Evolutionary conservation across 2,329 filamentous ascomycete genomes (phyloP).

Genomic region (Colletotrichum cereale): DNA sequence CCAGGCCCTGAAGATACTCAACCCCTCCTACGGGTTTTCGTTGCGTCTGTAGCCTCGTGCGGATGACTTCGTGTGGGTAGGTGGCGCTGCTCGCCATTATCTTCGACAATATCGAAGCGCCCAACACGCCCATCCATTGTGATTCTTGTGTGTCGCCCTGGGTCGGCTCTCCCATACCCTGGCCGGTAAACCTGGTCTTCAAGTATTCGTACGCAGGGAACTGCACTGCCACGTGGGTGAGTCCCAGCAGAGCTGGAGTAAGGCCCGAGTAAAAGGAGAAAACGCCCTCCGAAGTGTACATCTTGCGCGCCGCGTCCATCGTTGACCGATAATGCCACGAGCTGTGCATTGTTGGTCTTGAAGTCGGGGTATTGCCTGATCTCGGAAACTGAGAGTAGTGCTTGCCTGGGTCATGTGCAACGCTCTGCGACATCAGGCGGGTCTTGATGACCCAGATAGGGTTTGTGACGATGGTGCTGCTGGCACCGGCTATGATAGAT

Average conservation of each 20-base stretch:
- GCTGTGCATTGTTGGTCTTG: slow-evolving; percentile 68
- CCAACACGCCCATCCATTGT: slow-evolving; percentile 86
- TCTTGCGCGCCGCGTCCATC: slow-evolving; percentile 91
- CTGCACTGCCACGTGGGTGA: slow-evolving; percentile 96
- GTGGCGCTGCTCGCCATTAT: slow-evolving; percentile 94
- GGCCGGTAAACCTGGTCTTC: slow-evolving; percentile 90
- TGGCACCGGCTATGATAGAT: slow-evolving; percentile 89
- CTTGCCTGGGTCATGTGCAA: slow-evolving; percentile 60
- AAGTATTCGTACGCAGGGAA: slow-evolving; percentile 96
- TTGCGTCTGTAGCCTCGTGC: slow-evolving; percentile 94
- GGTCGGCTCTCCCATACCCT: slow-evolving; percentile 81
- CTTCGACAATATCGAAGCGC: slow-evolving; percentile 93
- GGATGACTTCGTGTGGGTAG: slow-evolving; percentile 96
- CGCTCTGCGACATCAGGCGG: slow-evolving; percentile 93
- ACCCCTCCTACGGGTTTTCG: slow-evolving; percentile 74
- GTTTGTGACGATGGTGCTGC: slow-evolving; percentile 94
- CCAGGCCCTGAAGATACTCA: slow-evolving; percentile 64
- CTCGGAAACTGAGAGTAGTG: slow-evolving; percentile 61
- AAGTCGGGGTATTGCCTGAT: slow-evolving; percentile 66
- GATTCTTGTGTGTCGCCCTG: slow-evolving; percentile 68
- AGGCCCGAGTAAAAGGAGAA: slow-evolving; percentile 95
- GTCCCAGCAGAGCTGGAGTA: slow-evolving; percentile 88
- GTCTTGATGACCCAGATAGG: slow-evolving; percentile 99
- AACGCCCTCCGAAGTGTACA: slow-evolving; percentile 92
- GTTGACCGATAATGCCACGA: slow-evolving; percentile 94